phyloP scores from a whole-genome alignment of 495 filamentous ascomycete genomes.

The Monascus purpureus region DNA sequence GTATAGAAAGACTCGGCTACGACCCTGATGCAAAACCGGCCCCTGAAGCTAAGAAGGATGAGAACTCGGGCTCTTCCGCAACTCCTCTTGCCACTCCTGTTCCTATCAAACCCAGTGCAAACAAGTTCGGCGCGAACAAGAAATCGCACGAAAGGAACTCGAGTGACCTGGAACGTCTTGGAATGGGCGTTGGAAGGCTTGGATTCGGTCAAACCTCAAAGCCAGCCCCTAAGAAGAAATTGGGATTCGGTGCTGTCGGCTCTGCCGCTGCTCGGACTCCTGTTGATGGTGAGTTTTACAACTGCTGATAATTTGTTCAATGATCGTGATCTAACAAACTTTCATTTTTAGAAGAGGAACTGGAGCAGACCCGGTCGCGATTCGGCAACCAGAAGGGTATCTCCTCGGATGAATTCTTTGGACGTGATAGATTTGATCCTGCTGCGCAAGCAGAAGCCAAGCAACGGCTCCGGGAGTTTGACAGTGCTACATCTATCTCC shows the following conservation, averaged over 20 bases:
- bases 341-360: conserved; percentile 31
- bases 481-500: conserved; percentile 82
- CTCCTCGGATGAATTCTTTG: conserved; percentile 96
- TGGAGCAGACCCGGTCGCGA: conserved; percentile 19
- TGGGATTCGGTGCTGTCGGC: conserved; percentile 79
- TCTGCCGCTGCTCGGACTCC: conserved; percentile 44
- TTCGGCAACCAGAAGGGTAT: conserved; percentile 93
- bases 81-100: conserved; percentile 54
- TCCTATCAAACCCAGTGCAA: conserved; percentile 51
- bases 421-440: conserved; percentile 74
- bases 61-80: conserved; percentile 34
- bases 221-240: conserved; percentile 53
- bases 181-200: conserved; percentile 76
- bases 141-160: conserved; percentile 42
- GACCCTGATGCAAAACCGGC: conserved; percentile 78
- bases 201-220: conserved; percentile 79
- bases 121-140: conserved; percentile 43
- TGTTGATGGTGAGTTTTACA: conserved; percentile 48
- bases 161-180: conserved; percentile 75
- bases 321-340: no score
- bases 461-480: conserved; percentile 74
- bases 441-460: conserved; percentile 73
- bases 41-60: conserved; percentile 39
- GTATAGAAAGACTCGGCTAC: conserved; percentile 96
- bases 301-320: background rate